phyloP scores from a whole-genome alignment of 306 rosid species.

The Sicyos edulis region DNA sequence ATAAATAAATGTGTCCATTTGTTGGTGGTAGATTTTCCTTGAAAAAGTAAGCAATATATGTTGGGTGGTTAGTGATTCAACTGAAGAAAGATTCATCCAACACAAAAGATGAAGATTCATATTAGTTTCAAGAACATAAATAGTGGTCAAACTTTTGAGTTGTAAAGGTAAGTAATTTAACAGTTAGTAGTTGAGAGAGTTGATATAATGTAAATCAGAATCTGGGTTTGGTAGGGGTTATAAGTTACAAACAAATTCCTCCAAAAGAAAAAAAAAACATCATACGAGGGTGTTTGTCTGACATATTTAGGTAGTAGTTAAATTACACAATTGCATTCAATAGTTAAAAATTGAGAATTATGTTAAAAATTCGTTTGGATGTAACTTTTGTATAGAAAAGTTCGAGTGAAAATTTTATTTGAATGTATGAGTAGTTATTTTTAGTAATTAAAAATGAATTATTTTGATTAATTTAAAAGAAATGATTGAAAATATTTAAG shows the following conservation, averaged over 20 bases:
- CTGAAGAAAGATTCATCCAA: constrained; percentile 9
- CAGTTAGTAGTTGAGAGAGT: background rate
- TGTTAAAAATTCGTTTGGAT: too few species aligned
- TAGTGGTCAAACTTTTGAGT: background rate
- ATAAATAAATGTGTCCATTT: background rate
- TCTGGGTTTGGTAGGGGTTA: background rate
- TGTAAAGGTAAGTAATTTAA: background rate
- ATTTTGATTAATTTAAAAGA: too few species aligned
- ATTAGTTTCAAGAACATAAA: background rate
- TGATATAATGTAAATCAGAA: background rate
- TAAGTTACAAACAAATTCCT: background rate
- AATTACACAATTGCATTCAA: too few species aligned
- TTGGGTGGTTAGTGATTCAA: constrained; percentile 8
- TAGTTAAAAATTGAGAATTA: too few species aligned
- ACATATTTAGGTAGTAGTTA: too few species aligned
- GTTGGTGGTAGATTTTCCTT: background rate
- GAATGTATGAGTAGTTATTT: too few species aligned
- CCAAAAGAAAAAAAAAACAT: background rate
- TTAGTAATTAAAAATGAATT: too few species aligned
- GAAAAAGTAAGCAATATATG: background rate
- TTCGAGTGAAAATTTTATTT: too few species aligned
- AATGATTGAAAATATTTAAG: too few species aligned
- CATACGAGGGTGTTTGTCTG: too few species aligned
- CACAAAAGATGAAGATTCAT: constrained; percentile 9
- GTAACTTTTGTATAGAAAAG: too few species aligned